These are phyloP conservation scores for Flaveria bidentis DNA, from an alignment of 129 eudicot genomes.

Conservation along the genomic window DNA sequence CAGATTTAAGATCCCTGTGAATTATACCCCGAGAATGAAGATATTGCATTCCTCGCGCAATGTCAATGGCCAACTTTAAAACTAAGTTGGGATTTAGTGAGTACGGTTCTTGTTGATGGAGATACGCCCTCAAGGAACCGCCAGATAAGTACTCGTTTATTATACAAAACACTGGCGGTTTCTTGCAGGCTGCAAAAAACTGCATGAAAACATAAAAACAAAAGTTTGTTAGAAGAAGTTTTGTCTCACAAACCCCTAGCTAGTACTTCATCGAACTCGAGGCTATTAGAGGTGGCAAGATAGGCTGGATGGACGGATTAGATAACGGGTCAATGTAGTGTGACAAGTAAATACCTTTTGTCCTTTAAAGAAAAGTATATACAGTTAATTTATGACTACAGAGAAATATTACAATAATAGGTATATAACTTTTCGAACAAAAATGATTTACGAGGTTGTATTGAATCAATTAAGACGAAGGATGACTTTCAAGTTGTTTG, in stretches of 20 bases:
- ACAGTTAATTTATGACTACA: no score
- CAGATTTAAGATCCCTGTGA: constrained; percentile 94
- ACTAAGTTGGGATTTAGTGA: constrained; percentile 70
- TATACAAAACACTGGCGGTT: constrained; percentile 91
- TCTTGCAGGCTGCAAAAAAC: constrained; percentile 97
- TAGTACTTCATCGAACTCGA: not conserved
- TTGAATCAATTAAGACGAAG: no score
- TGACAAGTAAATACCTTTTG: no score
- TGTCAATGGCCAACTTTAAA: constrained; percentile 74
- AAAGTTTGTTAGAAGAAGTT: not conserved
- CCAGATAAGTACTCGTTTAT: constrained; percentile 90
- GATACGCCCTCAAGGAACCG: constrained; percentile 83
- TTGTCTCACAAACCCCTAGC: not conserved
- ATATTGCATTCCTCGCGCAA: constrained; percentile 93
- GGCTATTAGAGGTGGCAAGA: not conserved
- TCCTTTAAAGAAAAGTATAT: no score
- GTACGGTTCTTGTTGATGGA: constrained; percentile 95
- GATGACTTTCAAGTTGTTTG: no score
- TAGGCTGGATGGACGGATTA: no score
- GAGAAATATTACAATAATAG: no score
- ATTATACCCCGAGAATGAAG: constrained; percentile 90
- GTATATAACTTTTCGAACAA: no score
- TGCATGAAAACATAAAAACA: constrained; percentile 37
- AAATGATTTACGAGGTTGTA: no score
- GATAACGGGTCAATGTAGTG: no score